These are phyloP conservation scores for Tetragonia tetragonoides DNA, from an alignment of 148 eudicot genomes.

Conservation along the genomic window DNA sequence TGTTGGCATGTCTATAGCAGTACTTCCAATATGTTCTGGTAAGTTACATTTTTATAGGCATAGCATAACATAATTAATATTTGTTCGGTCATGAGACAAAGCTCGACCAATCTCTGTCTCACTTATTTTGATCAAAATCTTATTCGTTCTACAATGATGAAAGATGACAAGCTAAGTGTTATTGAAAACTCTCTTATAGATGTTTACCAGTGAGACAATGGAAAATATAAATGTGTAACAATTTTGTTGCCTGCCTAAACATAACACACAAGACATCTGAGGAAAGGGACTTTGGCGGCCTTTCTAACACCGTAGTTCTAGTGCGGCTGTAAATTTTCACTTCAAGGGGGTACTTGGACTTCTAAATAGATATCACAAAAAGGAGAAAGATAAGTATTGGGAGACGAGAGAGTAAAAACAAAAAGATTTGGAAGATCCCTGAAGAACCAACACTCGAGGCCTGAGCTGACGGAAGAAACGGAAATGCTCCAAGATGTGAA, in stretches of 20 bases:
- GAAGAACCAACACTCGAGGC: too few species aligned
- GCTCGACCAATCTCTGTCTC: background rate
- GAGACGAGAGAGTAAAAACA: too few species aligned
- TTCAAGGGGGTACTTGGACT: too few species aligned
- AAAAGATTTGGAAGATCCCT: too few species aligned
- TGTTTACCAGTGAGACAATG: background rate
- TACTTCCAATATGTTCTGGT: constrained; percentile 94
- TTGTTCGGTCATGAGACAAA: background rate
- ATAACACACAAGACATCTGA: too few species aligned
- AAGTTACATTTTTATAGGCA: constrained; percentile 23
- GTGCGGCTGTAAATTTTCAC: too few species aligned
- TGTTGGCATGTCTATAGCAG: constrained; percentile 87
- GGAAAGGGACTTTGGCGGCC: background rate
- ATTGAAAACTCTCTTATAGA: background rate
- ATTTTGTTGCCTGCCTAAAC: background rate
- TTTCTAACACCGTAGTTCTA: too few species aligned
- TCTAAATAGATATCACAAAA: too few species aligned
- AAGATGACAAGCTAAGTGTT: too few species aligned
- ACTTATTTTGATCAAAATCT: background rate
- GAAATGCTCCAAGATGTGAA: too few species aligned
- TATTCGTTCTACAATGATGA: background rate
- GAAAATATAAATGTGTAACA: background rate
- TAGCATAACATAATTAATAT: background rate
- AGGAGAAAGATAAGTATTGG: too few species aligned
- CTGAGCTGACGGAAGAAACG: too few species aligned